Conservation (phyloP, 2,329 filamentous ascomycete species). For the Dryadomyces quercus-mongolicae region DNA sequence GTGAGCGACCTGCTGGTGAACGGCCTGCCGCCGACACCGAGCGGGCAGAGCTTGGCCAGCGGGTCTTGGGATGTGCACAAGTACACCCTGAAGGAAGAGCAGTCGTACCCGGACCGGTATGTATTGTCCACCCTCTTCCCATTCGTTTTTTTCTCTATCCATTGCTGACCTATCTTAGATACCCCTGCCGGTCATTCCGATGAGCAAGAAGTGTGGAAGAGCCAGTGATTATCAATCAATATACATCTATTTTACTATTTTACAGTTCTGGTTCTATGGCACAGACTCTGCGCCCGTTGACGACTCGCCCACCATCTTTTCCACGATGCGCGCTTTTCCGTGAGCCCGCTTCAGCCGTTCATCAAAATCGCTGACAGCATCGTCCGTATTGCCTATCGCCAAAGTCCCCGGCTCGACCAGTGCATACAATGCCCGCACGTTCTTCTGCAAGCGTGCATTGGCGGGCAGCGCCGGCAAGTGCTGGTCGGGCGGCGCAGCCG, state of each 20-base stretch:
- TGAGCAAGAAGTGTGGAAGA: conserved; percentile 19
- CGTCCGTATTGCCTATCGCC: conserved; percentile 72
- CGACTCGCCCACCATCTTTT: conserved; percentile 46
- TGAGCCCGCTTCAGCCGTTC: conserved; percentile 73
- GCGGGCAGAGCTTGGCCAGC: conserved; percentile 45
- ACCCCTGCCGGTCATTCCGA: conserved; percentile 52
- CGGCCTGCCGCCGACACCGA: conserved; percentile 79
- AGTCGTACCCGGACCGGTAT: conserved; percentile 59
- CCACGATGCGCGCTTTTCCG: conserved; percentile 75
- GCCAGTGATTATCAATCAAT: conserved; percentile 3
- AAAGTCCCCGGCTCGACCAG: conserved; percentile 69
- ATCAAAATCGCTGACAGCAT: conserved; percentile 83
- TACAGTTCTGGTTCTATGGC: background rate
- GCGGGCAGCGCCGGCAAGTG: conserved; percentile 31
- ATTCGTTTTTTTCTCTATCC: background rate
- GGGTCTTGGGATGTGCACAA: conserved; percentile 55
- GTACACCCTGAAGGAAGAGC: conserved; percentile 51
- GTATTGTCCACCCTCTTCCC: conserved; percentile 21
- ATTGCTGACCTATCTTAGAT: conserved; percentile 26
- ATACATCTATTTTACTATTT: conserved; percentile 11
- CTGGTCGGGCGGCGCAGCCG: background rate
- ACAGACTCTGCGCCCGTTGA: background rate
- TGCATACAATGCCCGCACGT: conserved; percentile 62
- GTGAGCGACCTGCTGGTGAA: conserved; percentile 53
- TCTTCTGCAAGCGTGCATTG: conserved; percentile 61